A percentile compares a stretch with the other conserved stretches of the same genome.
phyloP scores from a whole-genome alignment of 2,329 filamentous ascomycete species.

The Nannizzia gypsea region DNA sequence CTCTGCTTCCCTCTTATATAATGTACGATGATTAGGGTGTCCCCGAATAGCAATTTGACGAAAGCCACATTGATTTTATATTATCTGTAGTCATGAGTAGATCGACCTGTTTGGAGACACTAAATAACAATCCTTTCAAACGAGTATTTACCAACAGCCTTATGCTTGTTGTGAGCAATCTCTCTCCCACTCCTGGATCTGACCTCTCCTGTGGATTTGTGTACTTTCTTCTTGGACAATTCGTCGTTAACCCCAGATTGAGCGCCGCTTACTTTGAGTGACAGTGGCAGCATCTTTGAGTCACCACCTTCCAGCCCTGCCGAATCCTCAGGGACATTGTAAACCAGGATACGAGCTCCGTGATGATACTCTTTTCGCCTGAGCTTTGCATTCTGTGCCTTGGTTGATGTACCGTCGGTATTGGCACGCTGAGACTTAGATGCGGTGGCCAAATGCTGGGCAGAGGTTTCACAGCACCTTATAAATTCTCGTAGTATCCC shows the following conservation, averaged over 20 bases:
- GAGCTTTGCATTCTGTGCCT: conserved; percentile 16
- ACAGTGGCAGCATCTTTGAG: conserved; percentile 53
- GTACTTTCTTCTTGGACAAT: conserved; percentile 36
- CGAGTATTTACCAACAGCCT: conserved; percentile 70
- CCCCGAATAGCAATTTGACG: background rate
- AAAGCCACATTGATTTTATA: background rate
- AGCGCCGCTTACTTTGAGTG: conserved; percentile 47
- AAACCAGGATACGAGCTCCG: conserved; percentile 27
- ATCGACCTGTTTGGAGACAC: background rate
- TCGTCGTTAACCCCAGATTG: conserved; percentile 34
- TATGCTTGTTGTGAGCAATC: conserved; percentile 64
- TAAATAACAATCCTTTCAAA: conserved; percentile 64
- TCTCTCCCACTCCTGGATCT: conserved; percentile 58
- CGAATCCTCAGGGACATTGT: conserved; percentile 5
- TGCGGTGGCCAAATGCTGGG: background rate
- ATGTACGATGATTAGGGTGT: background rate
- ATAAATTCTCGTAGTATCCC: conserved; percentile 38
- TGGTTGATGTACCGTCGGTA: conserved; percentile 8
- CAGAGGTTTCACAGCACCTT: conserved; percentile 26
- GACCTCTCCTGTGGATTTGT: conserved; percentile 58
- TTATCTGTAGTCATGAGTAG: background rate
- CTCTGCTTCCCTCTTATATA: too few relatives aligned
- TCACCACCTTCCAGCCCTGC: conserved; percentile 1
- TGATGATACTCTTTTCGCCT: conserved; percentile 27
- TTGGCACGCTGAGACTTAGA: background rate